Conservation (phyloP, 257 asterid species). For the Leonotis leonurus region DNA sequence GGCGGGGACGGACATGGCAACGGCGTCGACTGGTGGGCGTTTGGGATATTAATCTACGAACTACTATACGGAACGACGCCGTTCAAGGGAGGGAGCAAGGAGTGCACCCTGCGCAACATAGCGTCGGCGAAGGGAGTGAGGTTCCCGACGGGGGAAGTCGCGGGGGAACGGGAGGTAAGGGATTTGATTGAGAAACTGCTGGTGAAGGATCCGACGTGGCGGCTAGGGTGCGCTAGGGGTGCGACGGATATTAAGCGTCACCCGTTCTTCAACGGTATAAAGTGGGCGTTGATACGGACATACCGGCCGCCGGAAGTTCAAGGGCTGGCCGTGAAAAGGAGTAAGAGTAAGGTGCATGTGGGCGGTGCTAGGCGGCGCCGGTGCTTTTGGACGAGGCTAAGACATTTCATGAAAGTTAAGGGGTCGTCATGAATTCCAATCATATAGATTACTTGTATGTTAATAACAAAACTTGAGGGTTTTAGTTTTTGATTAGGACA, state of each 20-base stretch:
- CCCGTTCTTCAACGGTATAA: conserved; percentile 71
- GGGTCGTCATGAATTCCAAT: conserved; percentile 46
- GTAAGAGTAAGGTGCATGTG: conserved; percentile 36
- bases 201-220: conserved; percentile 62
- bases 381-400: conserved; percentile 51
- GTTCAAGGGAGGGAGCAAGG: conserved; percentile 79
- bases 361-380: conserved; percentile 45
- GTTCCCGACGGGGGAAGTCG: conserved; percentile 25
- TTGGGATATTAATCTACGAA: conserved; percentile 71
- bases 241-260: conserved; percentile 89
- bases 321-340: conserved; percentile 56
- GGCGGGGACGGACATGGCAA: conserved; percentile 71
- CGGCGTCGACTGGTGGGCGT: conserved; percentile 98
- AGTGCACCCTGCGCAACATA: conserved; percentile 79
- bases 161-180: conserved; percentile 19
- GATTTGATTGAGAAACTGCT: conserved; percentile 65
- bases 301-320: conserved; percentile 78
- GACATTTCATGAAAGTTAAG: conserved; percentile 37
- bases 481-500: neutral
- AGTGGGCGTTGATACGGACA: conserved; percentile 81
- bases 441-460: conserved; percentile 45
- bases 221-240: conserved; percentile 70
- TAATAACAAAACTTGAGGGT: conserved; percentile 18
- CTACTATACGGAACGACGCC: conserved; percentile 70
- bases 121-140: conserved; percentile 53